phyloP scores from a whole-genome alignment of 2,329 filamentous ascomycete species.

The Curvularia verruculosa region DNA sequence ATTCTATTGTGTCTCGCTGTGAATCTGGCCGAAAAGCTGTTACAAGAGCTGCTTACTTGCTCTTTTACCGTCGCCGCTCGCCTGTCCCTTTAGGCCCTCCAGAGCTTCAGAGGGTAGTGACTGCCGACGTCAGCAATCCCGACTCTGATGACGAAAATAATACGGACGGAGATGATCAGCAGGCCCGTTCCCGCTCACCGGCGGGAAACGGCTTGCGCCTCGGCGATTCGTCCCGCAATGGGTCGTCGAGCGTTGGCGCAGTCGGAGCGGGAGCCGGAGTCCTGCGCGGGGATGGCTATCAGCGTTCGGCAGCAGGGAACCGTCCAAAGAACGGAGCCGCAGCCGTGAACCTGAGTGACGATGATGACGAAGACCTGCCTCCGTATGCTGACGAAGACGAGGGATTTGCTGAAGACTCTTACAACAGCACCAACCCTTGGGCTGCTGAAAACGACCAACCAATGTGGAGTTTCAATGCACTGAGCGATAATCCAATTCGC shows the following conservation, averaged over 20 bases:
- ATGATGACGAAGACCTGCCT: constrained; percentile 21
- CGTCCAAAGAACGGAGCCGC: constrained; percentile 43
- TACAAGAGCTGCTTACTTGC: constrained; percentile 80
- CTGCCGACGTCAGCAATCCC: constrained; percentile 57
- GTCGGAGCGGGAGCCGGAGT: constrained; percentile 67
- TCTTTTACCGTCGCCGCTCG: constrained; percentile 93
- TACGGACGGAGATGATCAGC: constrained; percentile 48
- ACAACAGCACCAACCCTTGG: constrained; percentile 9
- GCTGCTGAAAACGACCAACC: constrained; percentile 17
- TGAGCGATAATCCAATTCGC: constrained; percentile 12
- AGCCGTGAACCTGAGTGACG: constrained; percentile 42
- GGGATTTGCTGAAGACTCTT: constrained; percentile 15
- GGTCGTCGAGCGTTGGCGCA: constrained; percentile 89
- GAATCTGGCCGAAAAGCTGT: constrained; percentile 68
- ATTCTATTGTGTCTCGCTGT: constrained; percentile 72
- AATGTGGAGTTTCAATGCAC: constrained; percentile 31
- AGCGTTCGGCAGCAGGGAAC: constrained; percentile 40
- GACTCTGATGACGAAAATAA: constrained; percentile 47
- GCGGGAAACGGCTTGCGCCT: constrained; percentile 87
- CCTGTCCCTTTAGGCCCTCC: constrained; percentile 77
- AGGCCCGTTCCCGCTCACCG: constrained; percentile 51
- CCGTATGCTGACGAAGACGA: constrained; percentile 34
- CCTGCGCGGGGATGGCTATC: constrained; percentile 48
- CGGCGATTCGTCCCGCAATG: constrained; percentile 85
- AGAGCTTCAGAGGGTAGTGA: constrained; percentile 72